A percentile compares a stretch with the other conserved stretches of the same genome.
Evolutionary conservation across 257 asterid species (phyloP).

Genomic region (Coffea canephora): DNA sequence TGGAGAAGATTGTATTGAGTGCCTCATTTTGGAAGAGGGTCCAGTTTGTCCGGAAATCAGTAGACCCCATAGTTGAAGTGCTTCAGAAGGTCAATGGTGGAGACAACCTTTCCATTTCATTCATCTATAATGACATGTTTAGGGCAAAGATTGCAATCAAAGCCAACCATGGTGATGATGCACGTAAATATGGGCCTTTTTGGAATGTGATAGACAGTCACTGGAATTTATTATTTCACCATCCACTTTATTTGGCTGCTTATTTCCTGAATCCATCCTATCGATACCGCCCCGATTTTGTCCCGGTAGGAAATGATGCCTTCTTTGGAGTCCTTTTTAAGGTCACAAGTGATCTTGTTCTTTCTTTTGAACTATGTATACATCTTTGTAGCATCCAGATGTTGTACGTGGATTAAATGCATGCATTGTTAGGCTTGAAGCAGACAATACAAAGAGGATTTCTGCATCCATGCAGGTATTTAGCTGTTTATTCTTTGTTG

Average conservation of each 20-base stretch:
- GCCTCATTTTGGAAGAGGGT: conserved; percentile 84
- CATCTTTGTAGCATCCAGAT: conserved; percentile 71
- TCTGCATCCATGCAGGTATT: conserved; percentile 93
- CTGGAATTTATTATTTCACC: conserved; percentile 74
- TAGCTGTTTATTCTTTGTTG: conserved; percentile 11
- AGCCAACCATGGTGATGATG: conserved; percentile 66
- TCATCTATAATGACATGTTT: conserved; percentile 67
- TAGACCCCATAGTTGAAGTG: conserved; percentile 74
- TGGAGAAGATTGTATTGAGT: conserved; percentile 65
- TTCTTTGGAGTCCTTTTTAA: conserved; percentile 17
- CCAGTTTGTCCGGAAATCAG: conserved; percentile 65
- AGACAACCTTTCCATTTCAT: conserved; percentile 74
- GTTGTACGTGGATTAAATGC: conserved; percentile 88
- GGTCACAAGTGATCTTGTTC: conserved; percentile 8
- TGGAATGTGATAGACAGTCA: conserved; percentile 72
- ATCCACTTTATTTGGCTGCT: conserved; percentile 83
- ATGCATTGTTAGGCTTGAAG: conserved; percentile 77
- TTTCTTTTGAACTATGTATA: conserved; percentile 20
- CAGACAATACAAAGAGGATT: conserved; percentile 73
- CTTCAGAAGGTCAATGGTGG: conserved; percentile 66
- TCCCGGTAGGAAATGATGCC: conserved; percentile 55
- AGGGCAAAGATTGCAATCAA: conserved; percentile 69
- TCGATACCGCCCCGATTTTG: conserved; percentile 79
- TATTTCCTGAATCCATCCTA: conserved; percentile 81
- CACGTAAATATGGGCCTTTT: conserved; percentile 66